phyloP scores from a whole-genome alignment of 1,284 basidiomycete genomes.

The Melampsora americana region DNA sequence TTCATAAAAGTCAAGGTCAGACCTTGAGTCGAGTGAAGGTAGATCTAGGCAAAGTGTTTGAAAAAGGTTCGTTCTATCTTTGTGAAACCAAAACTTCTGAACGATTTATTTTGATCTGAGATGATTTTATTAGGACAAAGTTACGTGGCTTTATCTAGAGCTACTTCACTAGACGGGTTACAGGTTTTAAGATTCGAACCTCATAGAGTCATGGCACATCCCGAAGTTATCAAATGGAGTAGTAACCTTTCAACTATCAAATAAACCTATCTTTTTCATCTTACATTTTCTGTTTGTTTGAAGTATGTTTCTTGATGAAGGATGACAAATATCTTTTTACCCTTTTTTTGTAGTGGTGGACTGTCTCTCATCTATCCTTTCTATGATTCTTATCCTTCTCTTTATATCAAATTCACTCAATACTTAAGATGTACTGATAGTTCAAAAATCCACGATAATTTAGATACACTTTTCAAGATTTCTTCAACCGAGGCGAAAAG shows the following conservation, averaged over 20 bases:
- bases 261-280: background rate
- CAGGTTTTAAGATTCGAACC: constrained; percentile 59
- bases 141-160: constrained; percentile 54
- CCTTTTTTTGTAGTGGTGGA: too few species aligned
- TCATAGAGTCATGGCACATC: constrained; percentile 63
- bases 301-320: too few species aligned
- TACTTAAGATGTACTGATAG: too few species aligned
- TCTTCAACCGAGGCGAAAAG: too few species aligned
- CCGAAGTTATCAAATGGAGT: constrained; percentile 49
- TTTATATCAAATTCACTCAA: too few species aligned
- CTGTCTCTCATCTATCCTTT: too few species aligned
- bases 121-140: constrained; percentile 48
- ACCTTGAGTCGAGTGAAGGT: constrained; percentile 45
- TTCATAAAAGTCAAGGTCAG: constrained; percentile 46
- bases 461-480: too few species aligned
- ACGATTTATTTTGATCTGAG: background rate
- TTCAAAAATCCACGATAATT: too few species aligned
- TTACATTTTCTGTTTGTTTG: too few species aligned
- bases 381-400: too few species aligned
- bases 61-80: constrained; percentile 26
- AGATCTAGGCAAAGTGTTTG: constrained; percentile 44
- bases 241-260: constrained; percentile 9
- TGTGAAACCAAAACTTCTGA: background rate
- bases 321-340: too few species aligned
- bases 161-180: constrained; percentile 53